These are phyloP conservation scores for Agarophyton chilense DNA, from an alignment of 23 red algal genomes.

Conservation along the genomic window DNA sequence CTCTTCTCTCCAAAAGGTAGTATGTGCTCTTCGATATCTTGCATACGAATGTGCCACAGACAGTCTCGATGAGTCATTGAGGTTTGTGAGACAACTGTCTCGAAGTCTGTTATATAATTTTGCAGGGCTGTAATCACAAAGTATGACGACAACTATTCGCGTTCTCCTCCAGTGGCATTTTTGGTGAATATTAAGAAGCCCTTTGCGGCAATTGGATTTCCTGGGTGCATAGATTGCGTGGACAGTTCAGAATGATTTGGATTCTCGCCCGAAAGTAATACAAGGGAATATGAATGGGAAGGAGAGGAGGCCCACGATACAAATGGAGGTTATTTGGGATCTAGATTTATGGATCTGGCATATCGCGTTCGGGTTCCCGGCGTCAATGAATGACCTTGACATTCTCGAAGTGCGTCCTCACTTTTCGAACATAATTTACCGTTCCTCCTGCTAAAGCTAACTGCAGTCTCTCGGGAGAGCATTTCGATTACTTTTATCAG, in stretches of 20 bases:
- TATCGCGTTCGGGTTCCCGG: too few relatives aligned
- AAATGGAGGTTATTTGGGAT: conserved; percentile 22
- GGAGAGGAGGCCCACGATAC: not conserved
- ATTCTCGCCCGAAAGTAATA: conserved; percentile 29
- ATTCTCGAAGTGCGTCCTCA: too few relatives aligned
- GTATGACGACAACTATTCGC: not conserved
- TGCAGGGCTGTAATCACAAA: not conserved
- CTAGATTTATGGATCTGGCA: conserved; percentile 28
- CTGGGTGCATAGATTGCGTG: not conserved
- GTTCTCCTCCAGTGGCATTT: not conserved
- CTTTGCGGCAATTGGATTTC: conserved; percentile 14
- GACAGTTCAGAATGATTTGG: conserved; percentile 5
- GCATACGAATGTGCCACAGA: not conserved
- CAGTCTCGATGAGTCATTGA: not conserved
- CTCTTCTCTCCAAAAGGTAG: not conserved
- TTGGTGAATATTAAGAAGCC: not conserved
- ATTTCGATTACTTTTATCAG: too few relatives aligned
- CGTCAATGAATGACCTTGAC: too few relatives aligned
- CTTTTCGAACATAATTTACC: too few relatives aligned
- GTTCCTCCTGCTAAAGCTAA: too few relatives aligned
- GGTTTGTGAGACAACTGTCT: not conserved
- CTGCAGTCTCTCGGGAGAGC: too few relatives aligned
- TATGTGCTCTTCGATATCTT: conserved; percentile 13
- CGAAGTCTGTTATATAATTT: too few relatives aligned
- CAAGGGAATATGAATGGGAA: conserved; percentile 43